A percentile compares a stretch with the other conserved stretches of the same genome.
Conservation (phyloP, 2,329 filamentous ascomycete genomes). For the Aspergillus persii region DNA sequence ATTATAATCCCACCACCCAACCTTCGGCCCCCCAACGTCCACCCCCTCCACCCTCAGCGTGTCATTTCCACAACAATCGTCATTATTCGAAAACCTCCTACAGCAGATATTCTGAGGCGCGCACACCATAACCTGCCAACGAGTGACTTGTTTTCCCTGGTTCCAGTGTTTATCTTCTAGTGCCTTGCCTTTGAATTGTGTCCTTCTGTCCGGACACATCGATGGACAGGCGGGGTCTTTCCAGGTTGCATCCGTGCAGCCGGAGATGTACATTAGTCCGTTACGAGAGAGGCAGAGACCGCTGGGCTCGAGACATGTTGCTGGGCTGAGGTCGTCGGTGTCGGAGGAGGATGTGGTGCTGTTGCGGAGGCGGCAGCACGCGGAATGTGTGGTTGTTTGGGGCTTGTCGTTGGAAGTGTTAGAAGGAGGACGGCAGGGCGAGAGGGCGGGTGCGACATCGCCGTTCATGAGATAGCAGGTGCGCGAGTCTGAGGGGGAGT, state of each 20-base stretch:
- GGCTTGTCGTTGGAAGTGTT: neutral
- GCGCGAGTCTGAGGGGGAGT: neutral
- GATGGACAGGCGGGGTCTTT: neutral
- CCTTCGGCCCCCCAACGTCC: neutral
- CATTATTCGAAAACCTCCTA: neutral
- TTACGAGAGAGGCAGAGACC: neutral
- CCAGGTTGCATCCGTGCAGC: constrained; percentile 2
- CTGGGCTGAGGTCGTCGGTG: neutral
- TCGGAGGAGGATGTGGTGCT: neutral
- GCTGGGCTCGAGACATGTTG: neutral
- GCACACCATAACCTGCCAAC: constrained; percentile 3
- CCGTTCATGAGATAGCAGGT: neutral
- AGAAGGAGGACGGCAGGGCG: neutral
- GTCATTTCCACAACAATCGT: neutral
- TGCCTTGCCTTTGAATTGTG: neutral
- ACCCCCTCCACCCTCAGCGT: neutral
- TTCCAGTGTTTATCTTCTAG: neutral
- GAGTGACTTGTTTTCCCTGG: neutral
- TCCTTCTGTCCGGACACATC: neutral
- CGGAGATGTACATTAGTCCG: neutral
- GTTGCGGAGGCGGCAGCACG: neutral
- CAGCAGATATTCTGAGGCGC: neutral
- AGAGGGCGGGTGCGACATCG: neutral
- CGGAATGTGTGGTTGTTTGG: neutral
- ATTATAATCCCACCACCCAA: neutral